Base-by-base conservation (phyloP, 2,329 filamentous ascomycete genomes). In the Madurella fahalii region DNA sequence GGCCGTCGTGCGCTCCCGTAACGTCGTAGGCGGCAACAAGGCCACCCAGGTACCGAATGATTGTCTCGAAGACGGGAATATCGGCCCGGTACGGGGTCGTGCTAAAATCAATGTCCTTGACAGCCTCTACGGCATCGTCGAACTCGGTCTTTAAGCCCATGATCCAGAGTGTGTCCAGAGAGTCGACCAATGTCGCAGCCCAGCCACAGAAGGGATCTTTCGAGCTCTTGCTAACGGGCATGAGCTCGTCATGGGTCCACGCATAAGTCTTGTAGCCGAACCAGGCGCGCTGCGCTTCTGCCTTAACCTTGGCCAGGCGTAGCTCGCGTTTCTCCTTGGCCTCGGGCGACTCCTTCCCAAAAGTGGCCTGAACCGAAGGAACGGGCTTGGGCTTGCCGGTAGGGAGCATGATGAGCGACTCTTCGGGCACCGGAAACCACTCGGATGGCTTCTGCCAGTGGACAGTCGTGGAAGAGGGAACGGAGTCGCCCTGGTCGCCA, bases 41-140 rank as follows among this genome's bases (percentile, higher is more conserved):
- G 1, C 93, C 93, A 32, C 93, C 93, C 4, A 97, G 77, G 64
- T 96, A 96, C 49, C 93, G 84, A 66, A 97, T 96, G 11, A 86
- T 89, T 0, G 91, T 95, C 71, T 96, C 92, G 63, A 96, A 96
- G 8, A 95, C 79, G n/a, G 90, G 91, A 44, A 96, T 94, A 46
- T 88, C 82, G 39, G 72, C 68, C 47, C 85, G 77, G 13, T 71
- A 67, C 2, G 76, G 70, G 30, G 83, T 86, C 11, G 81, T 87
- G 2, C 89, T 94, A 64, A 96, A 96, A 70, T 96, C 90, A 54
- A 96, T 93, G 5, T 81, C 71, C 53, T 78, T 78, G 18, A 92
- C 83, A 3, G 80, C 84, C 49, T 81, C 77, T 43, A 89, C 83
- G 2, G 90, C 90, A 57, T 90, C 85, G 55, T 90, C 83, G 64